phyloP scores from a whole-genome alignment of 441 rosid species.

The Erysimum cheiri region DNA sequence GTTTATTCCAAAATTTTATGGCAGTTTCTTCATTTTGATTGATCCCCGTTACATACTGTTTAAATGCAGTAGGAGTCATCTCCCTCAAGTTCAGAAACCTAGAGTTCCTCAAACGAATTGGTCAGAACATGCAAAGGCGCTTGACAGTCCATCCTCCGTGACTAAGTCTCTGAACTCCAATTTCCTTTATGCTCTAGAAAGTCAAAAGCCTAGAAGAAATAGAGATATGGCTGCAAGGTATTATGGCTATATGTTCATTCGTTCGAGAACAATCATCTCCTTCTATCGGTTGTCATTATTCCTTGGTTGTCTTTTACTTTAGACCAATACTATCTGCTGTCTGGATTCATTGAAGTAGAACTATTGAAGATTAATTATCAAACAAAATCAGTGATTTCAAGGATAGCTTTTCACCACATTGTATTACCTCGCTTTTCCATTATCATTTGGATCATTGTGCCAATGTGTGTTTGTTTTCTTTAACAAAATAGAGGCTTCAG shows the following conservation, averaged over 20 bases:
- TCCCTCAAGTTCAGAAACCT: conserved; percentile 49
- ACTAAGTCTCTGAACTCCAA: conserved; percentile 62
- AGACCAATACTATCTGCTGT: neutral
- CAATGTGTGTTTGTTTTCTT: conserved; percentile 16
- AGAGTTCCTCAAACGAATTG: conserved; percentile 70
- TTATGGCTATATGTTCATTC: neutral
- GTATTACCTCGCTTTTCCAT: conserved; percentile 9
- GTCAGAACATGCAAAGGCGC: conserved; percentile 65
- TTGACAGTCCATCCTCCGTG: conserved; percentile 46
- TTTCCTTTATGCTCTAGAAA: conserved; percentile 69
- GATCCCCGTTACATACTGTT: conserved; percentile 19
- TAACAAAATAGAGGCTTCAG: neutral
- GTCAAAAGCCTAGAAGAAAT: conserved; percentile 60
- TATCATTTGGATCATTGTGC: conserved; percentile 20
- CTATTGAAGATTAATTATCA: neutral
- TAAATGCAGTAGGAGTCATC: conserved; percentile 52
- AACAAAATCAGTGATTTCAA: neutral
- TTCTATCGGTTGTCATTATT: conserved; percentile 2
- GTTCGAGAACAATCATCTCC: conserved; percentile 2
- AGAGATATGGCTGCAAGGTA: conserved; percentile 64
- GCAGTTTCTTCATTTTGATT: conserved; percentile 12
- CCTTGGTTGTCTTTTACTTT: conserved; percentile 15
- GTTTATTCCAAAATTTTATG: conserved; percentile 7
- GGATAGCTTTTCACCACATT: conserved; percentile 3
- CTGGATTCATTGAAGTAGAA: conserved; percentile 17